Base-by-base conservation (phyloP, 192 early-diverging fungal species). In the Coemansia sp. region DNA sequence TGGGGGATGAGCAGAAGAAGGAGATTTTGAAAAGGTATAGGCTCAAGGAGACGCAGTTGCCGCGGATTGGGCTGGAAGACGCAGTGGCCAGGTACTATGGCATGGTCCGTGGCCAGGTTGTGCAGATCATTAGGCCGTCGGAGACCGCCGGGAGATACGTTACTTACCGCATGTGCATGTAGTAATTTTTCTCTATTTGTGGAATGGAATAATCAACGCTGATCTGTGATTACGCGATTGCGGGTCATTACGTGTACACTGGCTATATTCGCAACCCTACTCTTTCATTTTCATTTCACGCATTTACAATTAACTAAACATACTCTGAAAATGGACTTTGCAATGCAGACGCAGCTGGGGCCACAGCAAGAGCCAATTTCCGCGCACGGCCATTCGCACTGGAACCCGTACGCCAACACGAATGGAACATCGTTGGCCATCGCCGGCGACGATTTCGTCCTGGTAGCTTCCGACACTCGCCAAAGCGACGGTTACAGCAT, bases 91-190 rank as follows among this genome's bases (percentile, higher is more conserved):
- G 92, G 69, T 99, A 96, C 85, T 99, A 96, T 65, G 97, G 97
- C 9, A 82, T 99, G 78, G 85, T 86, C 39, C 85, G 88, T 53
- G 91, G 88, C 37, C 89, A 91, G 79, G 88, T 99, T 12, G 94
- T 97, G 27, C 93, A 93, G 78, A 99, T 99, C 54, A 93, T 94
- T 66, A 81, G 97, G 56, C 88, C 93, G 22, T 90, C 88, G 68
- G 97, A 99, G 81, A 99, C 97, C 16, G 94, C 94, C 57, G 97
- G 97, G 57, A 92, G 95, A 51, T 97, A 99, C 65, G 88, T 98
- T 52, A 97, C 94, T 63, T 98, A 98, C 82, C 88, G 97, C 27
- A 84, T 96, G 54, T 97, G 95, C 75, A 88, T 93, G 68, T 97
- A 60, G 37, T n/a, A 35, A 35, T 26, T 55, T 26, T 55, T 55